A percentile compares a stretch with the other conserved stretches of the same genome.
Conservation (phyloP, 2,329 filamentous ascomycete genomes). For the Didymella segeticola region DNA sequence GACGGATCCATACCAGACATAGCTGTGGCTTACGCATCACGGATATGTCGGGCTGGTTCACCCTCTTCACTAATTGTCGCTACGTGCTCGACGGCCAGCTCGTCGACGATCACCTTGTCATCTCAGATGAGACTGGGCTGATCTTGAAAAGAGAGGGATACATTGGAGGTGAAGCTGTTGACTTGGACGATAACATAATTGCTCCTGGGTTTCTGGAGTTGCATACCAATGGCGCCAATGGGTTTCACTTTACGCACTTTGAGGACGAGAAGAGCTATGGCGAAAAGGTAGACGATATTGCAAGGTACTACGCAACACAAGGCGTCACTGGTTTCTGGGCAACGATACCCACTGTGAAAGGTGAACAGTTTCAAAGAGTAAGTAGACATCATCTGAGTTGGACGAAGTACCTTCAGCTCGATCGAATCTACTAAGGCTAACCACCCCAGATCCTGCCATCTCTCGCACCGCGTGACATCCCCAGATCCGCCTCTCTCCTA, state of each 20-base stretch:
- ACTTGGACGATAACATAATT: slow-evolving; percentile 58
- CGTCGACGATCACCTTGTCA: slow-evolving; percentile 53
- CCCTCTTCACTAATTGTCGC: slow-evolving; percentile 55
- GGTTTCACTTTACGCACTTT: slow-evolving; percentile 63
- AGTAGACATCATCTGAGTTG: neutral
- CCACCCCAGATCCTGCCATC: slow-evolving; percentile 56
- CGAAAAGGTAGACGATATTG: slow-evolving; percentile 55
- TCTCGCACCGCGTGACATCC: slow-evolving; percentile 52
- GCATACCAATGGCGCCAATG: slow-evolving; percentile 61
- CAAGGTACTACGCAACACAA: slow-evolving; percentile 57
- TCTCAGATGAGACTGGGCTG: slow-evolving; percentile 54
- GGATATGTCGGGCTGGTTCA: slow-evolving; percentile 53
- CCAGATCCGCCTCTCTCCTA: slow-evolving; percentile 57
- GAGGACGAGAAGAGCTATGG: slow-evolving; percentile 52
- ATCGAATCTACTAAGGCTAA: too few species aligned
- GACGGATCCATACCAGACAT: slow-evolving; percentile 1
- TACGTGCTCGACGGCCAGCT: slow-evolving; percentile 54
- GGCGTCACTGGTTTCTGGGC: slow-evolving; percentile 63
- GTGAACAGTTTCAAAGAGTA: slow-evolving; percentile 55
- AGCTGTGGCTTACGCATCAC: slow-evolving; percentile 7
- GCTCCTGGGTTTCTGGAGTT: slow-evolving; percentile 63
- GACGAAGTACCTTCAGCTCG: neutral
- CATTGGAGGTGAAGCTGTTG: slow-evolving; percentile 54
- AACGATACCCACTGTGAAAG: slow-evolving; percentile 60
- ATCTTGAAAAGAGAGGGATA: slow-evolving; percentile 53